Evolutionary conservation across 495 filamentous ascomycete species (phyloP), one percentile per base, ranked within the genome.

Genomic region (Usnea hakonensis): DNA sequence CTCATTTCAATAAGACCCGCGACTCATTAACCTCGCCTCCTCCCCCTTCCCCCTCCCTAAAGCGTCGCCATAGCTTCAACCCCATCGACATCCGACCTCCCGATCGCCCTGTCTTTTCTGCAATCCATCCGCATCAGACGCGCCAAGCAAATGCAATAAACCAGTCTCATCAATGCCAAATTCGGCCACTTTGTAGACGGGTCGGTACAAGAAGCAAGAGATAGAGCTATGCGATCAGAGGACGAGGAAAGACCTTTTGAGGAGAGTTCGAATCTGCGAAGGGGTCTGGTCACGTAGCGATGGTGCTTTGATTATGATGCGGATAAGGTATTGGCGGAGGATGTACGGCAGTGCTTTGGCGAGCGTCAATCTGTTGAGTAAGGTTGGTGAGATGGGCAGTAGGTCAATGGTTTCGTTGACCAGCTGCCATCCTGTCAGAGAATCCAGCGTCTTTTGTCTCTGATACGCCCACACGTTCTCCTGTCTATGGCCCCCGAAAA

Each of bases 141-240:
- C 19, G 80, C 77, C 8, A 75, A 76, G 43, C 74, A 72, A 2
- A 76, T 83, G 2, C 79, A 82, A 38, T 70, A 75, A 50, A 75
- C 78, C 0, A 79, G 81, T 0, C 75, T 77, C 2, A 66, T 73
- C 14, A 83, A 83, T 48, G 76, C 79, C 17, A 64, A 77, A 58
- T 70, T 78, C 0, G 73, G 82, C 58, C 81, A 83, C 63, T 68
- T 83, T 13, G 75, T 75, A 19, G 81, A 84, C 59, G 81, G 81
- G 0, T 72, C 74, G 1, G 78, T 79, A 53, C 81, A 82, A 59
- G 56, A 72, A 26, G 76, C 76, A n/a, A 72, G 81, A 9, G 81
- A 84, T 58, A 69, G 70, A 55, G 73, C 71, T 0, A 81, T 80
- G 78, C n/a, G 46, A 8, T 68, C 68, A 2, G 73, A 72, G 48